Evolutionary conservation across 2,329 filamentous ascomycete genomes (phyloP).

Genomic region (Metarhizium robertsii): DNA sequence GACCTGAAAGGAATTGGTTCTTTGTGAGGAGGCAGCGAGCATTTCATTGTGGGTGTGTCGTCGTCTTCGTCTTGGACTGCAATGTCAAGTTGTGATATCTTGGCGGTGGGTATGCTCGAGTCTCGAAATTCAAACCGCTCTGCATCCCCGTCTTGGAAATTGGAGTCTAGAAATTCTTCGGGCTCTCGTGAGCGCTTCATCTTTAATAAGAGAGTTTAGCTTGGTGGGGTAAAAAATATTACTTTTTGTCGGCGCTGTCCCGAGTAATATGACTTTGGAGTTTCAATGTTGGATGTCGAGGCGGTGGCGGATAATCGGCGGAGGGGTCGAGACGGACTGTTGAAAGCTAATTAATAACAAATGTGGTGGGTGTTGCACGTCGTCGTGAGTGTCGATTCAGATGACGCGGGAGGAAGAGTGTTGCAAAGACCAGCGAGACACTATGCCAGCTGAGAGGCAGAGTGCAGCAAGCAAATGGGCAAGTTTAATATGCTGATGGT

Average conservation of each 20-base stretch:
- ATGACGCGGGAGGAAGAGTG: slow-evolving; percentile 14
- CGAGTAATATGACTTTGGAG: not conserved
- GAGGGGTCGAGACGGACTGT: not conserved
- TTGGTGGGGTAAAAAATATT: slow-evolving; percentile 5
- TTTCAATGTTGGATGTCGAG: not conserved
- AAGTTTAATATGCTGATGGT: too few species aligned
- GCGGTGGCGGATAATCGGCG: not conserved
- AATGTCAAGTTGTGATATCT: slow-evolving; percentile 52
- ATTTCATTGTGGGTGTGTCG: slow-evolving; percentile 54
- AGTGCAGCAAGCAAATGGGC: too few species aligned
- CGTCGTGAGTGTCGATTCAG: slow-evolving; percentile 18
- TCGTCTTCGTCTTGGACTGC: slow-evolving; percentile 23
- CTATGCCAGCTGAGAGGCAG: too few species aligned
- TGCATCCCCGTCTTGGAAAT: slow-evolving; percentile 10
- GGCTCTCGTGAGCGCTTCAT: slow-evolving; percentile 58
- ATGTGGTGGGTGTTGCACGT: not conserved
- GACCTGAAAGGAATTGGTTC: slow-evolving; percentile 60
- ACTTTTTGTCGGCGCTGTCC: slow-evolving; percentile 4
- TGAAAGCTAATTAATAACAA: too few species aligned
- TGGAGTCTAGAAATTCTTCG: slow-evolving; percentile 34
- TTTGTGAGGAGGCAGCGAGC: slow-evolving; percentile 71
- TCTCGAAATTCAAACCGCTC: slow-evolving; percentile 8
- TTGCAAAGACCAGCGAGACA: too few species aligned
- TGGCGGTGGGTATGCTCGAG: slow-evolving; percentile 28
- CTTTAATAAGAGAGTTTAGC: slow-evolving; percentile 11